Percentiles rank a stretch among this genome's conserved stretches.
Evolutionary conservation across 495 filamentous ascomycete species (phyloP).

Genomic region (Poronia punctata): DNA sequence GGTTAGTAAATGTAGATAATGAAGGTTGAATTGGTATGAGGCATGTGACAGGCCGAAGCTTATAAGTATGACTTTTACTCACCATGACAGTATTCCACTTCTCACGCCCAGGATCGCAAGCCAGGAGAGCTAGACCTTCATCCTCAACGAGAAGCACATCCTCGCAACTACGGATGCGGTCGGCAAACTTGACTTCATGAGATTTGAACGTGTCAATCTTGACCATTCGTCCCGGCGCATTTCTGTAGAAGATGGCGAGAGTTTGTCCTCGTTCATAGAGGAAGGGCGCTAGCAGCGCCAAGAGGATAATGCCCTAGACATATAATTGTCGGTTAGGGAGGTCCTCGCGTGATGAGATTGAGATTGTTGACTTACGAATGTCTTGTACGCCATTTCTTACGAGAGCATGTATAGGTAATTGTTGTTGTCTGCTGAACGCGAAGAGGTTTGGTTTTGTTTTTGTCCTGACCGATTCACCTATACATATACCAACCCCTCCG

Average conservation of each 20-base stretch:
- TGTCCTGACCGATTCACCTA: no score
- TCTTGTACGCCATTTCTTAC: no score
- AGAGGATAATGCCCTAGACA: slow-evolving; percentile 8
- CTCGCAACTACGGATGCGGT: slow-evolving; percentile 41
- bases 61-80: slow-evolving; percentile 3
- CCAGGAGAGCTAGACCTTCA: slow-evolving; percentile 30
- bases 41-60: slow-evolving; percentile 6
- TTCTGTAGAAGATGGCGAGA: slow-evolving; percentile 13
- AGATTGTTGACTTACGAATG: no score
- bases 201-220: slow-evolving; percentile 23
- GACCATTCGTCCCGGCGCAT: slow-evolving; percentile 22
- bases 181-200: slow-evolving; percentile 25
- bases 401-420: background rate
- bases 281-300: slow-evolving; percentile 15
- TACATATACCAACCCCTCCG: no score
- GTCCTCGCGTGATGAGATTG: no score
- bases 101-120: slow-evolving; percentile 38
- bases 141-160: slow-evolving; percentile 35
- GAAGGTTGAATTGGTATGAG: background rate
- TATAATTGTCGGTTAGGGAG: background rate
- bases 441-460: no score
- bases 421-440: no score
- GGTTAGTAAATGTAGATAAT: no score
- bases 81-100: slow-evolving; percentile 46
- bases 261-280: slow-evolving; percentile 8